phyloP scores from a whole-genome alignment of 2,329 filamentous ascomycete species.

The Fusarium ramigenum region DNA sequence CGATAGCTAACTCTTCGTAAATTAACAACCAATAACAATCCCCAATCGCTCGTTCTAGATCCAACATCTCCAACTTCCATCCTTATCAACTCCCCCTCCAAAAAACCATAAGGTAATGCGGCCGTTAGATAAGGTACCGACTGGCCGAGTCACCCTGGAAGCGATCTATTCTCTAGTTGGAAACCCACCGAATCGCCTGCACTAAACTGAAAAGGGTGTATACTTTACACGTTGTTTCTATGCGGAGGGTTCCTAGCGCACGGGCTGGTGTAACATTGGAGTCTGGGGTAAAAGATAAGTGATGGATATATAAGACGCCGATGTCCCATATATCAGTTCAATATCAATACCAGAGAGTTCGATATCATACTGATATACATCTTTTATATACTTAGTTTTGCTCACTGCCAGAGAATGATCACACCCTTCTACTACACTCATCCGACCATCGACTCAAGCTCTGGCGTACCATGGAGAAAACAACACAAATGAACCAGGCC shows the following conservation, averaged over 20 bases:
- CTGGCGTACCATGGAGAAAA: conserved; percentile 37
- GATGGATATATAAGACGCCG: conserved; percentile 16
- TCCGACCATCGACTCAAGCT: conserved; percentile 31
- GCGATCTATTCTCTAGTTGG: conserved; percentile 5
- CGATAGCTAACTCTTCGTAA: neutral
- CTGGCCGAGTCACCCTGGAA: neutral
- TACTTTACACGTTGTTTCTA: conserved; percentile 19
- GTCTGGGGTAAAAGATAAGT: conserved; percentile 29
- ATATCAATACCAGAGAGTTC: neutral
- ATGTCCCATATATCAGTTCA: neutral
- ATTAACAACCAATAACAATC: neutral
- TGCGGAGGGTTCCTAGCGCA: conserved; percentile 15
- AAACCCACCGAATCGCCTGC: conserved; percentile 1
- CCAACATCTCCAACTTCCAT: neutral
- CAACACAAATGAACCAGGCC: conserved; percentile 33
- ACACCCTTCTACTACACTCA: neutral
- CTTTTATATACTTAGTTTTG: neutral
- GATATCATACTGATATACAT: neutral
- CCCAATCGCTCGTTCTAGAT: neutral
- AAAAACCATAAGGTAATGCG: conserved; percentile 4
- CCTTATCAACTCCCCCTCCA: conserved; percentile 4
- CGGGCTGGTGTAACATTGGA: neutral
- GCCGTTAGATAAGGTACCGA: conserved; percentile 2
- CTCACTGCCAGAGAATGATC: conserved; percentile 34
- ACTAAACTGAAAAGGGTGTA: conserved; percentile 27